Base-by-base conservation (phyloP, 140 eudicot species). In the Anethum foeniculum region DNA sequence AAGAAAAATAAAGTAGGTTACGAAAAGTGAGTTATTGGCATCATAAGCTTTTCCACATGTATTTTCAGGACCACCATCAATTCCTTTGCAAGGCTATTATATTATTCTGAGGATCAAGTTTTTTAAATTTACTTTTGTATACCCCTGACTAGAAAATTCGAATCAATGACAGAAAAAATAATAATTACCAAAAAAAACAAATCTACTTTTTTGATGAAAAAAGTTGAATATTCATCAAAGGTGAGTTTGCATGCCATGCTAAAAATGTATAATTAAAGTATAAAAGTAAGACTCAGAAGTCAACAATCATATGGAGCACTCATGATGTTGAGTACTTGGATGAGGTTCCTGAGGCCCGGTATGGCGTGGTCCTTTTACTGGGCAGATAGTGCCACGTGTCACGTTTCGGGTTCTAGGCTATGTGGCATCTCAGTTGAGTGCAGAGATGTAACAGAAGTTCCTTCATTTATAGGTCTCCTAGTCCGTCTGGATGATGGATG, bases 301-400 rank as follows among this genome's bases (percentile, higher is more conserved):
- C 77, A 72, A 72, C 51, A 72, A 72, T 72, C 34, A 38, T 38
- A 41, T 71, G 77, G 51, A 71, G 28, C 27, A 71, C 7, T 15
- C 28, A 39, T 71, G 14, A 21, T 71, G 77, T 39, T 39, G 30
- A 71, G 49, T 25, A n/a, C 47, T 39, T 21, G n/a, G 44, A 72
- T 72, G 49, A 39, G 47, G 49, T 71, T 18, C 28, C 23, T 7
- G 28, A 49, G 77, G 0, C 51, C 48, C 77, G 11, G 6, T 16
- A 7, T 32, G 44, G 76, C 76, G 76, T 71, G 76, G 76, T 19
- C 27, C 54, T 71, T 72, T 72, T 18, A 15, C 25, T 19, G 14
- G 9, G 18, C 10, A 15, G 23, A 19, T 23, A 19, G 9, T 39
- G 77, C 46, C 77, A 72, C 34, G 77, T 41, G 77, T 41, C 52